Conservation (phyloP, 805 yeast genomes). For the Kazachstania psychrophila region DNA sequence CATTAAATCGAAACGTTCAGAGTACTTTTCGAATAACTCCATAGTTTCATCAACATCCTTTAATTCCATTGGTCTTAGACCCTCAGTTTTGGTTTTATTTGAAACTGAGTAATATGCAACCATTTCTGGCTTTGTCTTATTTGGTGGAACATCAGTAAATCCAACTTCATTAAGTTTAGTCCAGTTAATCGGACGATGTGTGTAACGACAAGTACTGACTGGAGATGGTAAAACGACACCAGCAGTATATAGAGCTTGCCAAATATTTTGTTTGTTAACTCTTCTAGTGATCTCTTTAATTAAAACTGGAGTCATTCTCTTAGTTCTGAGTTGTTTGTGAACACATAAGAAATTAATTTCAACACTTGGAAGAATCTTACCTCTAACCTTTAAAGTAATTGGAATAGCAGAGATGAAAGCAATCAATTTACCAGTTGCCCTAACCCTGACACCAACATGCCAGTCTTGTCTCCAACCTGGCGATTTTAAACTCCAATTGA, state of each 20-base stretch:
- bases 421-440: slow-evolving; percentile 63
- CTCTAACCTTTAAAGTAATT: slow-evolving; percentile 51
- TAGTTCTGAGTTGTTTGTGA: slow-evolving; percentile 87
- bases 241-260: slow-evolving; percentile 95
- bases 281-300: slow-evolving; percentile 92
- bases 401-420: slow-evolving; percentile 94
- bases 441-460: slow-evolving; percentile 90
- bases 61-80: slow-evolving; percentile 42
- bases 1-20: slow-evolving; percentile 59
- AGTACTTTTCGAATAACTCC: slow-evolving; percentile 51
- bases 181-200: slow-evolving; percentile 94
- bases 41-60: slow-evolving; percentile 59
- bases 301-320: slow-evolving; percentile 86
- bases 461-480: slow-evolving; percentile 89
- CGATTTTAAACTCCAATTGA: slow-evolving; percentile 87
- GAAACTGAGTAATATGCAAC: slow-evolving; percentile 58
- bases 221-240: slow-evolving; percentile 93
- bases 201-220: slow-evolving; percentile 75
- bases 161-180: slow-evolving; percentile 81
- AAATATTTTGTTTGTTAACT: slow-evolving; percentile 71
- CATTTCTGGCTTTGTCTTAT: slow-evolving; percentile 62
- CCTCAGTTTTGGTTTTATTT: slow-evolving; percentile 39
- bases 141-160: slow-evolving; percentile 69
- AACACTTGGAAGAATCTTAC: slow-evolving; percentile 48
- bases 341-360: slow-evolving; percentile 92